phyloP scores from a whole-genome alignment of 2,329 filamentous ascomycete genomes.

The Pseudogymnoascus sp. region DNA sequence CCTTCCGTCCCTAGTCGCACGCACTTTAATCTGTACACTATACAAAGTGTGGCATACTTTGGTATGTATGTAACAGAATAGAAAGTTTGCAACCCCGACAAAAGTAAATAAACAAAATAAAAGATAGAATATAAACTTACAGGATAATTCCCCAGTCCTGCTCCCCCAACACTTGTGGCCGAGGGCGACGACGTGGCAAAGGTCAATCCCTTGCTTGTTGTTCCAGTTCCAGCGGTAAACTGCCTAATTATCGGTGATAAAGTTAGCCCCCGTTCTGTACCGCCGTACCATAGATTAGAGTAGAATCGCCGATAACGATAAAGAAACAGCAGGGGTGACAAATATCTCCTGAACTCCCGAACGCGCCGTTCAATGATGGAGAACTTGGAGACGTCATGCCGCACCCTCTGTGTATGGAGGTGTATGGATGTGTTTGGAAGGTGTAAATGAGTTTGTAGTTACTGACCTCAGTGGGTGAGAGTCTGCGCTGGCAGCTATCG shows the following conservation, averaged over 20 bases:
- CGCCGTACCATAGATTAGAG: not conserved
- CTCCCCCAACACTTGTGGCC: conserved; percentile 45
- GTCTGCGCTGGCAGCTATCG: conserved; percentile 40
- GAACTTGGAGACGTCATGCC: not conserved
- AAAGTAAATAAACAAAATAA: conserved; percentile 15
- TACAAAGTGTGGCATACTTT: not conserved
- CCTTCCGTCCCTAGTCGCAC: not conserved
- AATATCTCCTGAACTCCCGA: conserved; percentile 12
- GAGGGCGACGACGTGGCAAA: conserved; percentile 57
- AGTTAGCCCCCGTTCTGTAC: conserved; percentile 4
- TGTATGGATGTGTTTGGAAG: not conserved
- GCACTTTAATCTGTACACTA: not conserved
- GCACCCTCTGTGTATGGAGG: not conserved
- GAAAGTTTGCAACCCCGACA: not conserved
- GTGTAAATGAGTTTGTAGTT: conserved; percentile 7
- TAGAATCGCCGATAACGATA: conserved; percentile 19
- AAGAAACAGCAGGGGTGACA: conserved; percentile 17
- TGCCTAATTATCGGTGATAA: conserved; percentile 22
- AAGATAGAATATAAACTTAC: conserved; percentile 35
- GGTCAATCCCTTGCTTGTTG: conserved; percentile 26
- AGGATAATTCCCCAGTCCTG: conserved; percentile 49
- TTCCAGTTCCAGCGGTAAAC: conserved; percentile 3
- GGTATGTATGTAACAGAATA: not conserved
- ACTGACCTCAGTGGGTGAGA: conserved; percentile 42
- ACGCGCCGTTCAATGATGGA: conserved; percentile 13